Evolutionary conservation across 1,284 basidiomycete species (phyloP).

Genomic region (Trichosporon asahii): DNA sequence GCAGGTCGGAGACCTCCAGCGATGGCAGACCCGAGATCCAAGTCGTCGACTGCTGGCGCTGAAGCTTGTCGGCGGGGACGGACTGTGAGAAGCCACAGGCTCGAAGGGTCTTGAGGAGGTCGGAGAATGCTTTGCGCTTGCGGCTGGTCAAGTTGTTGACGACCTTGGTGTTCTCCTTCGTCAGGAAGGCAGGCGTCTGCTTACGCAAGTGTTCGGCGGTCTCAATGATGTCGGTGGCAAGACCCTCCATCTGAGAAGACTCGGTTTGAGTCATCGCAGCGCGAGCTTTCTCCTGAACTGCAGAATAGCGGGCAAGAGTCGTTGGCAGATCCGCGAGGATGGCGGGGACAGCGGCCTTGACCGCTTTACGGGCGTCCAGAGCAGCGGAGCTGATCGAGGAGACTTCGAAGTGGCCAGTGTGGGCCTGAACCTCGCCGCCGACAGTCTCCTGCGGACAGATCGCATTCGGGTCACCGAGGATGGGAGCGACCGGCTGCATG

Average conservation of each 20-base stretch:
- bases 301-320: constrained; percentile 41
- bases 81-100: constrained; percentile 71
- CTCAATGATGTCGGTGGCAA: constrained; percentile 72
- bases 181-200: constrained; percentile 57
- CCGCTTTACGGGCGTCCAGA: constrained; percentile 17
- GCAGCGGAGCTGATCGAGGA: constrained; percentile 15
- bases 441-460: constrained; percentile 37
- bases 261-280: constrained; percentile 16
- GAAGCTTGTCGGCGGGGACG: constrained; percentile 68
- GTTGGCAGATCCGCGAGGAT: constrained; percentile 34
- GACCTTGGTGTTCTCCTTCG: constrained; percentile 67
- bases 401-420: constrained; percentile 16
- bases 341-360: constrained; percentile 17
- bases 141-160: constrained; percentile 70
- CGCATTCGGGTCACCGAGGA: constrained; percentile 38
- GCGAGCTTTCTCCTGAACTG: constrained; percentile 43
- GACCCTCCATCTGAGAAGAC: constrained; percentile 56
- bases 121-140: constrained; percentile 88
- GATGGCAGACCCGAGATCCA: constrained; percentile 60
- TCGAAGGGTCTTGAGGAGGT: constrained; percentile 85
- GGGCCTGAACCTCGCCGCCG: constrained; percentile 13
- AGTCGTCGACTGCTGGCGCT: constrained; percentile 61
- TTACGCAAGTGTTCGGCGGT: constrained; percentile 64
- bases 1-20: constrained; percentile 23
- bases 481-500: constrained; percentile 63